phyloP scores from a whole-genome alignment of 805 yeast species.

The Komagataella phaffii region DNA sequence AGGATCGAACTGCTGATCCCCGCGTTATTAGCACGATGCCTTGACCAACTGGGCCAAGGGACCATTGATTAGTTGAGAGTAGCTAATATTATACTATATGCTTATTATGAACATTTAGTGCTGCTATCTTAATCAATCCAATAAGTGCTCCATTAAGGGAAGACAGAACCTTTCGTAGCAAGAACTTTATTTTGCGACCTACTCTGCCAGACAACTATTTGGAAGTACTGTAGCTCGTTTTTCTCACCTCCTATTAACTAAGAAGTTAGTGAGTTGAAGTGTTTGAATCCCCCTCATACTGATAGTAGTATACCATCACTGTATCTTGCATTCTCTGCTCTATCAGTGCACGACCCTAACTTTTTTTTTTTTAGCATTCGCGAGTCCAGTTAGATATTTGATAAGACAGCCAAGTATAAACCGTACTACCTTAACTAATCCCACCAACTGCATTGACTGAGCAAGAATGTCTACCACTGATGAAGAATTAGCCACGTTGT shows the following conservation, averaged over 20 bases:
- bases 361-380: not conserved
- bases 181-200: no score
- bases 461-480: conserved; percentile 6
- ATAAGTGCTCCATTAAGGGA: no score
- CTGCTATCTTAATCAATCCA: no score
- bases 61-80: conserved; percentile 1
- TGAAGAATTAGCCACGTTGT: conserved; percentile 17
- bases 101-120: no score
- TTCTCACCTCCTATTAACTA: no score
- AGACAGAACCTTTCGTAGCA: no score
- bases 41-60: conserved; percentile 13
- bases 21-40: conserved; percentile 13
- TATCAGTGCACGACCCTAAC: not conserved
- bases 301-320: no score
- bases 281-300: no score
- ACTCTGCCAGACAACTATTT: no score
- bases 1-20: conserved; percentile 63
- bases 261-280: no score
- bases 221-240: no score
- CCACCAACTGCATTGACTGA: conserved; percentile 2
- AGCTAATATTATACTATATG: not conserved
- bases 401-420: not conserved
- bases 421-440: not conserved
- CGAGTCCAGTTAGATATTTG: not conserved
- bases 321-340: not conserved